phyloP scores from a whole-genome alignment of 2,329 filamentous ascomycete species.

The Rhynchosporium agropyri region DNA sequence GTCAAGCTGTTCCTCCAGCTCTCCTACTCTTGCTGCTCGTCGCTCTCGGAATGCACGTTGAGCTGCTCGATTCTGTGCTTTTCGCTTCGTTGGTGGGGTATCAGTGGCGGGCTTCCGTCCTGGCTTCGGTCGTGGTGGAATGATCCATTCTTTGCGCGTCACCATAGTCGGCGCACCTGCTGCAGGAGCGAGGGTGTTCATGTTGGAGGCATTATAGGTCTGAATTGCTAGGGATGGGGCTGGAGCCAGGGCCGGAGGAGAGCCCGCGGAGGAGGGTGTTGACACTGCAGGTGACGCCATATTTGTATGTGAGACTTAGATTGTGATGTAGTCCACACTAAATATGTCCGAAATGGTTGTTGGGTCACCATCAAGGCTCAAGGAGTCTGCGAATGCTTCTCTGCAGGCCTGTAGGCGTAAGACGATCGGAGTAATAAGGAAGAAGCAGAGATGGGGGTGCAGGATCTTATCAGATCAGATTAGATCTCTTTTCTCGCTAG shows the following conservation, averaged over 20 bases:
- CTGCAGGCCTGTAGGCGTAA: slow-evolving; percentile 2
- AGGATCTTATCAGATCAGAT: slow-evolving; percentile 18
- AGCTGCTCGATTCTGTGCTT: slow-evolving; percentile 90
- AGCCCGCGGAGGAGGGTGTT: slow-evolving; percentile 45
- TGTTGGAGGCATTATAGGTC: slow-evolving; percentile 30
- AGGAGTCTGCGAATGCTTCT: slow-evolving; percentile 6
- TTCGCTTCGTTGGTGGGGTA: slow-evolving; percentile 88
- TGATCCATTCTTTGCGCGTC: slow-evolving; percentile 83
- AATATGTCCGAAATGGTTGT: slow-evolving; percentile 7
- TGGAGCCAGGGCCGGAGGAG: slow-evolving; percentile 42
- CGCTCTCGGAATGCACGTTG: slow-evolving; percentile 90
- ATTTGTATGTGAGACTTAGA: slow-evolving; percentile 1
- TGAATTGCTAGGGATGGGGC: slow-evolving; percentile 44
- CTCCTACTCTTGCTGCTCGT: slow-evolving; percentile 80
- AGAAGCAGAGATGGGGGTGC: slow-evolving; percentile 3
- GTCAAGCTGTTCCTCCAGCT: slow-evolving; percentile 68
- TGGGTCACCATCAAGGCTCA: slow-evolving; percentile 17
- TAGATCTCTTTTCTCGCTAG: background rate
- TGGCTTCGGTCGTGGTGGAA: slow-evolving; percentile 83
- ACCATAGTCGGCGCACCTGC: slow-evolving; percentile 52
- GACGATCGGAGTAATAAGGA: slow-evolving; percentile 4
- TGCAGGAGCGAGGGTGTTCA: slow-evolving; percentile 33
- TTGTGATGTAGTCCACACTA: background rate
- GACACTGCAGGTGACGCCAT: slow-evolving; percentile 45
- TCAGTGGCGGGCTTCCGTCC: slow-evolving; percentile 93